phyloP scores from a whole-genome alignment of 1,139 yeast genomes.

The Meyerozyma sp. region DNA sequence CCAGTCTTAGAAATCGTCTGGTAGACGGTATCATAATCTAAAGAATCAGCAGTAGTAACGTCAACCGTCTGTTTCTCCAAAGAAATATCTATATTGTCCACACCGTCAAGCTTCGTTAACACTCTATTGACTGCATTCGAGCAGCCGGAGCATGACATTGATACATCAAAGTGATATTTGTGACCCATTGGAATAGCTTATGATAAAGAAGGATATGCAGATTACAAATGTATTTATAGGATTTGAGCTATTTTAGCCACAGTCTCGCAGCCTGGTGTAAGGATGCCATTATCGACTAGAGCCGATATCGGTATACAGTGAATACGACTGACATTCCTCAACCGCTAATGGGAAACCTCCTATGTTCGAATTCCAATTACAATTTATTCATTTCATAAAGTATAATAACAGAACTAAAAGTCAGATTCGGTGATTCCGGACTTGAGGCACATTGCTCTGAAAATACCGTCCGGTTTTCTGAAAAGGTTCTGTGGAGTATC shows the following conservation, averaged over 20 bases:
- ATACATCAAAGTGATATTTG: constrained; percentile 69
- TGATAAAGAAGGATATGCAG: background rate
- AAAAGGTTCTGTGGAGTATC: constrained; percentile 23
- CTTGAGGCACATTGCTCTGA: constrained; percentile 7
- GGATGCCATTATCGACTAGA: background rate
- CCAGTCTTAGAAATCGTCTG: constrained; percentile 87
- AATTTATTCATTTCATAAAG: background rate
- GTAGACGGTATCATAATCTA: constrained; percentile 71
- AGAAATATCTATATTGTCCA: constrained; percentile 64
- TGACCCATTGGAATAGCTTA: background rate
- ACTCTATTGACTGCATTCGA: constrained; percentile 84
- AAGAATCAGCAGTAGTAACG: constrained; percentile 51
- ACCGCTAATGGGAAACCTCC: no score
- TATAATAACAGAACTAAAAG: background rate
- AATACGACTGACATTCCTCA: no score
- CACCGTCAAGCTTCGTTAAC: constrained; percentile 68
- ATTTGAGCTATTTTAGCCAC: background rate
- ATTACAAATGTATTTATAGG: background rate
- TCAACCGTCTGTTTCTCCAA: constrained; percentile 79
- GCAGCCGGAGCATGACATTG: constrained; percentile 85
- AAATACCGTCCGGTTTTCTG: constrained; percentile 6
- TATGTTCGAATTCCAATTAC: background rate
- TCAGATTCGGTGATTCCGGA: constrained; percentile 3
- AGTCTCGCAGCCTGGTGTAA: background rate
- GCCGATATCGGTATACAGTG: no score